Evolutionary conservation across 176 grass and related monocot genomes (phyloP).

Genomic region (Hyparrhenia diplandra): DNA sequence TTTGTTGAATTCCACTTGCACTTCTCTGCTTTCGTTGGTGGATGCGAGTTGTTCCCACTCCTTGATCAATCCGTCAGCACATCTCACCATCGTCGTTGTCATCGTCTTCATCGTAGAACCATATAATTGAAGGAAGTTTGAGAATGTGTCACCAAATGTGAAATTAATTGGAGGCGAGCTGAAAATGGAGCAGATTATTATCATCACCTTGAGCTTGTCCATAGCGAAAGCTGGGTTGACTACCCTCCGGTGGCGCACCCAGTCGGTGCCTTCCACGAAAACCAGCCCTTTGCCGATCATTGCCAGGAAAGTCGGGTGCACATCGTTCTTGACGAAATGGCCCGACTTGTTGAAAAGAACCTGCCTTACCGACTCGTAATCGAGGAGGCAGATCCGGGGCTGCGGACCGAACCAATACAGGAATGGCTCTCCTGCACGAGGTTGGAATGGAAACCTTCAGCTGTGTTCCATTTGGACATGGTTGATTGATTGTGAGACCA

Average conservation of each 20-base stretch:
- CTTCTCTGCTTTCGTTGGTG: not conserved
- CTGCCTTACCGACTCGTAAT: slow-evolving; percentile 46
- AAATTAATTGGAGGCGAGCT: not conserved
- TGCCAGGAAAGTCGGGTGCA: slow-evolving; percentile 24
- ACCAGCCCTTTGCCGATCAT: slow-evolving; percentile 51
- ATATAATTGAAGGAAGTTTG: not conserved
- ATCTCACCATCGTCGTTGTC: slow-evolving; percentile 34
- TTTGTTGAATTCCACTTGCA: slow-evolving; percentile 32
- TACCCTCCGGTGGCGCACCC: slow-evolving; percentile 47
- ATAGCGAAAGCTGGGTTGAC: slow-evolving; percentile 49
- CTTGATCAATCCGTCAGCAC: slow-evolving; percentile 27
- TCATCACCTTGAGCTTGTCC: slow-evolving; percentile 55
- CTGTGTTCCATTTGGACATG: no score
- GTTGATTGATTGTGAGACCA: no score
- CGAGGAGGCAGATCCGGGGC: slow-evolving; percentile 19
- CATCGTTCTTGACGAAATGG: slow-evolving; percentile 27
- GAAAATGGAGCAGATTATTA: not conserved
- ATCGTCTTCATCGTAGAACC: slow-evolving; percentile 29
- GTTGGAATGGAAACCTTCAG: not conserved
- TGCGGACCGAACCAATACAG: slow-evolving; percentile 43
- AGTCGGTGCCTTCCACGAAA: slow-evolving; percentile 34
- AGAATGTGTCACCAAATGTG: not conserved
- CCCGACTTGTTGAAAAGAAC: slow-evolving; percentile 42
- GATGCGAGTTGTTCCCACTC: slow-evolving; percentile 22
- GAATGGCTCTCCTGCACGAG: slow-evolving; percentile 34